Conservation (phyloP, 148 eudicot species). For the Beta vulgaris region DNA sequence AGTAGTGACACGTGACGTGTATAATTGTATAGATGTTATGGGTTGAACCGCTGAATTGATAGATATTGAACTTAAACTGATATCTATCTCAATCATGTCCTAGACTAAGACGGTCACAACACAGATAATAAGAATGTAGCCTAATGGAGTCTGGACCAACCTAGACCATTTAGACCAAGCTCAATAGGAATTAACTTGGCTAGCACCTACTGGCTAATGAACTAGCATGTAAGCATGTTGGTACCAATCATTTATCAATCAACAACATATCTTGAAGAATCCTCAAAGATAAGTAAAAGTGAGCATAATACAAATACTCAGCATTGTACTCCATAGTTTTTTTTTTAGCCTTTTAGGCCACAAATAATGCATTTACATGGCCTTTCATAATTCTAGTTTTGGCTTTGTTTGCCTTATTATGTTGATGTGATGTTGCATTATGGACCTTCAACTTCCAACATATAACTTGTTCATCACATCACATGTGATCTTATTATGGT, state of each 20-base stretch:
- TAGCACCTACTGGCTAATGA: background rate
- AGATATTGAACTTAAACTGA: too few species aligned
- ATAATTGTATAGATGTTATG: too few species aligned
- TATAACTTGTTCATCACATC: slow-evolving; percentile 9
- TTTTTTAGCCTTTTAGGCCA: too few species aligned
- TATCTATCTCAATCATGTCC: too few species aligned
- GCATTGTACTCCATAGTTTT: too few species aligned
- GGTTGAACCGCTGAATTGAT: too few species aligned
- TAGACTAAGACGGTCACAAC: too few species aligned
- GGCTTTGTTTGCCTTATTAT: slow-evolving; percentile 16
- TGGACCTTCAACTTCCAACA: slow-evolving; percentile 24
- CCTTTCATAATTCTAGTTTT: slow-evolving; percentile 10
- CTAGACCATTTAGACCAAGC: background rate
- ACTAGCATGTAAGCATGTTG: background rate
- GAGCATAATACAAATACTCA: background rate
- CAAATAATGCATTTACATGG: background rate
- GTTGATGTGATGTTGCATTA: slow-evolving; percentile 16
- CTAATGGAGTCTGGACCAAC: too few species aligned
- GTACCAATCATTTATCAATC: slow-evolving; percentile 17
- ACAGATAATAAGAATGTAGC: too few species aligned
- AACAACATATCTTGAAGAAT: slow-evolving; percentile 1
- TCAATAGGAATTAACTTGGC: background rate
- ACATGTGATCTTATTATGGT: slow-evolving; percentile 20
- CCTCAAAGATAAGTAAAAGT: slow-evolving; percentile 3
- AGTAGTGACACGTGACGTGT: too few species aligned